Evolutionary conservation across 495 filamentous ascomycete species (phyloP).

Genomic region (Stereocaulon alpinum): DNA sequence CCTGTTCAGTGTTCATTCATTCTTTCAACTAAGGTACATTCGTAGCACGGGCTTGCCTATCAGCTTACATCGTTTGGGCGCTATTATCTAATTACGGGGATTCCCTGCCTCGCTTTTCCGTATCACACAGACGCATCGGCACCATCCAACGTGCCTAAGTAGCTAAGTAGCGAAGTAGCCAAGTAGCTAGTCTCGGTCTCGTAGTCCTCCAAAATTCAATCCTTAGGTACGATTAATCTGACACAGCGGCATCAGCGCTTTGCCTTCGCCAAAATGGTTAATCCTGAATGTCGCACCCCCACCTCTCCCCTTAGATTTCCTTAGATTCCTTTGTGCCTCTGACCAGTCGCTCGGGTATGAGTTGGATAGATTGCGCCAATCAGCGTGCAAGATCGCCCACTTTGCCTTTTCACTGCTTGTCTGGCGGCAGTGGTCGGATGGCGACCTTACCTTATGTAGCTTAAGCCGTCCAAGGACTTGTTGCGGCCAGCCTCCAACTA

Average conservation of each 20-base stretch:
- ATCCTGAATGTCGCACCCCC: background rate
- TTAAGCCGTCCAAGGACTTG: constrained; percentile 1
- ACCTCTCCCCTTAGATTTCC: constrained; percentile 7
- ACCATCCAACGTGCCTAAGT: background rate
- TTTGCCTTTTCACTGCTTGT: constrained; percentile 9
- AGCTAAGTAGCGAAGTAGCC: too few relatives aligned
- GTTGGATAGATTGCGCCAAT: background rate
- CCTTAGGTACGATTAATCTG: constrained; percentile 8
- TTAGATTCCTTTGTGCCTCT: background rate
- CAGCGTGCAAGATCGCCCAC: background rate
- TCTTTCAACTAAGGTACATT: background rate
- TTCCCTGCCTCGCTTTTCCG: constrained; percentile 3
- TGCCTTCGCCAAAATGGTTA: background rate
- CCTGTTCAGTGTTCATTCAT: background rate
- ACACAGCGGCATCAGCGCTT: constrained; percentile 9
- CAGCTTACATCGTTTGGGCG: constrained; percentile 8
- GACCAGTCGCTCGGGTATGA: background rate
- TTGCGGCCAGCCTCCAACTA: background rate
- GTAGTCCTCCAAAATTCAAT: constrained; percentile 3
- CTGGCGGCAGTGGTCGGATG: constrained; percentile 12
- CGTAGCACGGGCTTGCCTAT: background rate
- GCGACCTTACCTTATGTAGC: constrained; percentile 8
- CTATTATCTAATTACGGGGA: constrained; percentile 15
- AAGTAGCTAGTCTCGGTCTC: background rate
- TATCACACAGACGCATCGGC: constrained; percentile 1